Evolutionary conservation across 225 moss, liverwort and hornwort genomes (phyloP).

Genomic region (Physcomitrium patens): DNA sequence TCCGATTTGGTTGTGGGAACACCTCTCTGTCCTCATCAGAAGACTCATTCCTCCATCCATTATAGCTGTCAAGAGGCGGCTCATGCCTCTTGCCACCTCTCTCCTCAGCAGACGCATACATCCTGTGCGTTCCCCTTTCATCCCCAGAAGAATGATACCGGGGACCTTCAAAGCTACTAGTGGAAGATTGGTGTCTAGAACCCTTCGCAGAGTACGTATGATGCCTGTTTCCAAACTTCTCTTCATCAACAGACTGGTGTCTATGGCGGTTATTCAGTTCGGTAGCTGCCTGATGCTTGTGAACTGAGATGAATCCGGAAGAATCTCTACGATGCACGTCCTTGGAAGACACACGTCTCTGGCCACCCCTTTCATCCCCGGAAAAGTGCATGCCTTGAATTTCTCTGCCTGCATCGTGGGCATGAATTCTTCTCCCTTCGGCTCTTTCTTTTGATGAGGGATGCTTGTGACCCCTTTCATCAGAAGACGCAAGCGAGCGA

Average conservation of each 20-base stretch:
- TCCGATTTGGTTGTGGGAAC: slow-evolving; percentile 22
- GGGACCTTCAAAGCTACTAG: slow-evolving; percentile 36
- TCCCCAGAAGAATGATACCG: slow-evolving; percentile 47
- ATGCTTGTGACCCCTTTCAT: slow-evolving; percentile 39
- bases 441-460: slow-evolving; percentile 20
- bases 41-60: slow-evolving; percentile 35
- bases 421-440: slow-evolving; percentile 32
- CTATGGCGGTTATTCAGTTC: slow-evolving; percentile 32
- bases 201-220: slow-evolving; percentile 32
- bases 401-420: slow-evolving; percentile 34
- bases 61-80: neutral
- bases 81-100: slow-evolving; percentile 32
- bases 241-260: slow-evolving; percentile 36
- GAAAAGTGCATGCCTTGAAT: slow-evolving; percentile 40
- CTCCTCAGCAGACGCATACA: slow-evolving; percentile 1
- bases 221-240: slow-evolving; percentile 28
- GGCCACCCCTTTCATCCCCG: slow-evolving; percentile 46
- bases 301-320: slow-evolving; percentile 16
- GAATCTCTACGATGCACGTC: slow-evolving; percentile 29
- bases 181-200: slow-evolving; percentile 23
- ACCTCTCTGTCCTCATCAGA: slow-evolving; percentile 46
- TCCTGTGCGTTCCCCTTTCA: slow-evolving; percentile 31
- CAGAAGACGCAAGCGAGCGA: slow-evolving; percentile 24
- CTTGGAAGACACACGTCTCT: slow-evolving; percentile 12
- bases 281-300: slow-evolving; percentile 24